Conservation (phyloP, 768 basidiomycete species). For the Dacryopinax spathularia region DNA sequence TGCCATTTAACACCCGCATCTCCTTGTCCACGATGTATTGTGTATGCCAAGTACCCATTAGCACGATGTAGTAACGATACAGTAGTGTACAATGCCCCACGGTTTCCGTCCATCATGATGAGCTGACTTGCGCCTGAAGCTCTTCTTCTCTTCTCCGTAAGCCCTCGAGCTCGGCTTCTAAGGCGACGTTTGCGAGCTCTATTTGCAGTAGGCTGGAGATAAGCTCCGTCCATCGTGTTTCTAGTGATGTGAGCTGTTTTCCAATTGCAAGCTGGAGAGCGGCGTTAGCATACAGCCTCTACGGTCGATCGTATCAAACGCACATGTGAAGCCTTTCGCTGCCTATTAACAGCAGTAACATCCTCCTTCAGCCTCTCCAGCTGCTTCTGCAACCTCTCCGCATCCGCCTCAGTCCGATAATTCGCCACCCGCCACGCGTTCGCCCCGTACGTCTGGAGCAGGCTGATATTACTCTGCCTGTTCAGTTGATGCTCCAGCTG, state of each 20-base stretch:
- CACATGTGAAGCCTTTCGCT: constrained; percentile 76
- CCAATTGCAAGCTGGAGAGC: constrained; percentile 54
- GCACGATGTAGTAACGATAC: neutral
- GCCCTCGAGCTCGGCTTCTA: constrained; percentile 58
- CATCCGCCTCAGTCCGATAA: constrained; percentile 65
- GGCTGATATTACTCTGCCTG: constrained; percentile 69
- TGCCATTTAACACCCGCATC: constrained; percentile 4
- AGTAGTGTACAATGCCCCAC: neutral
- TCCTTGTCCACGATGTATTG: constrained; percentile 6
- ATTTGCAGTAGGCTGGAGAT: constrained; percentile 83
- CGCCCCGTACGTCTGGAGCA: constrained; percentile 72
- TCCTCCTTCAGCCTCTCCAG: constrained; percentile 66
- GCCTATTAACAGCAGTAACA: constrained; percentile 75
- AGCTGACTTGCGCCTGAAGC: neutral
- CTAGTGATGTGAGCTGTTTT: constrained; percentile 61
- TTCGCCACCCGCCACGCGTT: constrained; percentile 92
- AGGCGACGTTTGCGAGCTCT: constrained; percentile 83
- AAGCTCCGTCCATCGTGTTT: constrained; percentile 84
- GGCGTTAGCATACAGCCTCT: neutral
- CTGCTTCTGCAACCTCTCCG: constrained; percentile 52
- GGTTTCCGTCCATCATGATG: neutral
- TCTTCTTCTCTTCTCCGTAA: constrained; percentile 19
- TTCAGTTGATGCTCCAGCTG: constrained; percentile 71
- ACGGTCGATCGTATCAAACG: constrained; percentile 13
- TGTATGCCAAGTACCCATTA: constrained; percentile 8